Percentiles rank a stretch among this genome's conserved stretches.
These are phyloP conservation scores for Aquilaria yunnanensis DNA, from an alignment of 345 rosid species.

Conservation along the genomic window DNA sequence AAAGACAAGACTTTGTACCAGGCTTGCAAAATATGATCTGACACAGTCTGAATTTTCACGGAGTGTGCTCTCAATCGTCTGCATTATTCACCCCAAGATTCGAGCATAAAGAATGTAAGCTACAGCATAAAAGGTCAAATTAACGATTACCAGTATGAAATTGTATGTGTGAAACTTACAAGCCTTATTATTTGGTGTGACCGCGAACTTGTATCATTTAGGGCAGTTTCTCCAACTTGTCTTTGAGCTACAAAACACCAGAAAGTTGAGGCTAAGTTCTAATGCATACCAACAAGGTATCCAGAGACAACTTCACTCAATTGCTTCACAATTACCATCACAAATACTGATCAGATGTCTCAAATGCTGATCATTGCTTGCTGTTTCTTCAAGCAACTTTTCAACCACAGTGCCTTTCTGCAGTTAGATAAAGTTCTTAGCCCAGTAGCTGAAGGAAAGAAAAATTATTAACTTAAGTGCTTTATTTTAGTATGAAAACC, in stretches of 20 bases:
- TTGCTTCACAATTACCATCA: conserved; percentile 55
- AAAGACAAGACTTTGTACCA: conserved; percentile 43
- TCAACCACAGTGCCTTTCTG: conserved; percentile 99
- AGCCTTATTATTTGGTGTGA: conserved; percentile 97
- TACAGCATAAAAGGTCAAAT: not conserved
- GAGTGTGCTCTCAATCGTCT: conserved; percentile 89
- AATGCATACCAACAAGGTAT: not conserved
- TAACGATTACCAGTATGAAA: not conserved
- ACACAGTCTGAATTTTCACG: conserved; percentile 94
- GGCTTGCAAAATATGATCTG: conserved; percentile 90
- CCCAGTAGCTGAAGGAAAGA: conserved; percentile 5
- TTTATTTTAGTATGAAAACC: not conserved
- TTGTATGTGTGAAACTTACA: conserved; percentile 36
- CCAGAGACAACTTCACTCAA: conserved; percentile 3
- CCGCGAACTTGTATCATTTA: conserved; percentile 94
- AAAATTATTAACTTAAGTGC: conserved; percentile 2
- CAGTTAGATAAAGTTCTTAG: conserved; percentile 13
- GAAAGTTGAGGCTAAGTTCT: conserved; percentile 14
- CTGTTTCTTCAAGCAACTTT: conserved; percentile 91
- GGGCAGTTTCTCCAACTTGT: conserved; percentile 99
- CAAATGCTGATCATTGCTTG: conserved; percentile 67
- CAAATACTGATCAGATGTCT: conserved; percentile 82
- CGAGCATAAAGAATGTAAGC: conserved; percentile 10
- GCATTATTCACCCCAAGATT: conserved; percentile 23
- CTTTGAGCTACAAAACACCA: conserved; percentile 68